Percentiles rank a stretch among this genome's conserved stretches.
These are phyloP conservation scores for Barnettozyma botsteinii DNA, from an alignment of 805 yeast genomes.

Conservation along the genomic window DNA sequence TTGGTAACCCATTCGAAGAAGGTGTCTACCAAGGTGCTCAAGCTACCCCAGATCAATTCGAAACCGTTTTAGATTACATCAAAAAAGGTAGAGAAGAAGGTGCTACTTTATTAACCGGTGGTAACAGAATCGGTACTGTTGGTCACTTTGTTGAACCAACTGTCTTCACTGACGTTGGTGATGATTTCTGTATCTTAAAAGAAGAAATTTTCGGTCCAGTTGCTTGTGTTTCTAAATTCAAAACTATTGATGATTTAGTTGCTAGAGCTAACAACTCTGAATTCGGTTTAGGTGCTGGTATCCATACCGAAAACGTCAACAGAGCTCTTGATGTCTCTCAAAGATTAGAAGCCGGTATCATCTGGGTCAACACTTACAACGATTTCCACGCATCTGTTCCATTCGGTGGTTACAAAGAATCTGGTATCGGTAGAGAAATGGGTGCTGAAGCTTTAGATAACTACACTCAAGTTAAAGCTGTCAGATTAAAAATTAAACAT, in stretches of 20 bases:
- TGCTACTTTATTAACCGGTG: constrained; percentile 66
- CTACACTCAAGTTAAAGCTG: constrained; percentile 72
- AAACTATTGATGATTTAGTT: constrained; percentile 61
- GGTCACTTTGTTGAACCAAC: constrained; percentile 75
- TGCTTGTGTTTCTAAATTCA: constrained; percentile 63
- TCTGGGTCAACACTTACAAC: constrained; percentile 77
- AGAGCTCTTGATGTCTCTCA: constrained; percentile 60
- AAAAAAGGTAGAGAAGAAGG: constrained; percentile 63
- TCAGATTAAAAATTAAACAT: constrained; percentile 42
- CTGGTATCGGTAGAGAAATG: constrained; percentile 86
- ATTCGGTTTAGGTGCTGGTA: constrained; percentile 79
- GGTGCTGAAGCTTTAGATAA: constrained; percentile 72
- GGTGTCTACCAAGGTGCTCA: constrained; percentile 73
- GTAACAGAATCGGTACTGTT: constrained; percentile 55
- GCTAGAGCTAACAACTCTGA: constrained; percentile 62
- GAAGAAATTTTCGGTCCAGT: constrained; percentile 84
- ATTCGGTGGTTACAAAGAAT: constrained; percentile 76
- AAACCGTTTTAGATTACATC: constrained; percentile 62
- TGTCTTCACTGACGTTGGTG: constrained; percentile 60
- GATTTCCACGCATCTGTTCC: constrained; percentile 72
- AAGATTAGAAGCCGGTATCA: constrained; percentile 66
- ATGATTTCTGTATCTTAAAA: constrained; percentile 54
- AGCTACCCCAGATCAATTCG: constrained; percentile 62
- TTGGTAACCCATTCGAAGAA: constrained; percentile 72
- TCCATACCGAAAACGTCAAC: constrained; percentile 59